Percentiles rank a stretch among this genome's conserved stretches.
Evolutionary conservation across 129 eudicot species (phyloP).

Genomic region (Escallonia herrerae): DNA sequence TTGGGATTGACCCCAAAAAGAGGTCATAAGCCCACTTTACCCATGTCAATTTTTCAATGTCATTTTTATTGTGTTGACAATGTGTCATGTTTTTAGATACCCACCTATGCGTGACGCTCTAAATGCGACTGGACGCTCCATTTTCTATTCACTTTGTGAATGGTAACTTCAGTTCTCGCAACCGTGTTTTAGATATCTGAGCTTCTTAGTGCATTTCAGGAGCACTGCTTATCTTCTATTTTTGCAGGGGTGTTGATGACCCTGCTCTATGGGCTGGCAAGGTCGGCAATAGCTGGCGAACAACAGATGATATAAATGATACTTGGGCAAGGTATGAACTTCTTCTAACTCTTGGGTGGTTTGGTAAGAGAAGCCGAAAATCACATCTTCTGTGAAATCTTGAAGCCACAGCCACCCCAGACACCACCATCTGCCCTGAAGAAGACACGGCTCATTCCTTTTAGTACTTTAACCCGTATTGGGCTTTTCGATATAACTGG

Average conservation of each 20-base stretch:
- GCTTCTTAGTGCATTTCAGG: slow-evolving; percentile 1
- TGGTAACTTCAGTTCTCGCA: slow-evolving; percentile 43
- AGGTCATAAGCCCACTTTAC: slow-evolving; percentile 32
- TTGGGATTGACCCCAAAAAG: slow-evolving; percentile 68
- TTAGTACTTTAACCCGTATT: too few relatives aligned
- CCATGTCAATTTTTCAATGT: neutral
- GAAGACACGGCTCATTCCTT: too few relatives aligned
- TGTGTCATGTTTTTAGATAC: slow-evolving; percentile 44
- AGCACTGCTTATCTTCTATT: slow-evolving; percentile 1
- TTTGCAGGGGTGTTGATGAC: slow-evolving; percentile 85
- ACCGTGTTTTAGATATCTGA: neutral
- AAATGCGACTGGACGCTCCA: slow-evolving; percentile 67
- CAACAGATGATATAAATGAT: slow-evolving; percentile 87
- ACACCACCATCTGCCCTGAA: too few relatives aligned
- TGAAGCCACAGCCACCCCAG: too few relatives aligned
- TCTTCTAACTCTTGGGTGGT: slow-evolving; percentile 2
- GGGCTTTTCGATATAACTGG: too few relatives aligned
- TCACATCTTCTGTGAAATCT: too few relatives aligned
- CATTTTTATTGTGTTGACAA: neutral
- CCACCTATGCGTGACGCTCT: slow-evolving; percentile 96
- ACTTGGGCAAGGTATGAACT: slow-evolving; percentile 79
- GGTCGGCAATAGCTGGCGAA: slow-evolving; percentile 97
- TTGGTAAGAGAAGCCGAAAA: neutral
- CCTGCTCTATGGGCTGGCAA: slow-evolving; percentile 93
- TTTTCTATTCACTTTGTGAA: slow-evolving; percentile 92